phyloP scores from a whole-genome alignment of 768 basidiomycete genomes.

The Termitomyces sp. region DNA sequence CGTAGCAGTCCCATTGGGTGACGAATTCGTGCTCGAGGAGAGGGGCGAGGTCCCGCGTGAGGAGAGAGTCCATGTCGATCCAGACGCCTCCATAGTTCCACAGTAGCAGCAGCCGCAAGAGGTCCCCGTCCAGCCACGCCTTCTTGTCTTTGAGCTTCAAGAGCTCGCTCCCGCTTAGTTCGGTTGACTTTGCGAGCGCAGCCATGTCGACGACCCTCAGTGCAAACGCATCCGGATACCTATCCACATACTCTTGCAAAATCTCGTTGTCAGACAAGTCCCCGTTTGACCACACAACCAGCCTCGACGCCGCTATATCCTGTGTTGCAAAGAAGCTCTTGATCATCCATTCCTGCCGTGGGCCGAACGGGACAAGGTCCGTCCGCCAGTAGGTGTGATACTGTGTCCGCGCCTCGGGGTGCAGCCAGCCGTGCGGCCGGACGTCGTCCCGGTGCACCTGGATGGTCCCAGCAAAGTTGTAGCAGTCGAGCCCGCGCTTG shows the following conservation, averaged over 20 bases:
- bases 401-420: conserved; percentile 45
- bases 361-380: conserved; percentile 77
- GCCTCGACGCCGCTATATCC: conserved; percentile 49
- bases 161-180: conserved; percentile 59
- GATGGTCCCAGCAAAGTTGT: conserved; percentile 86
- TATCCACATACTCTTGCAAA: conserved; percentile 50
- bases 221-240: conserved; percentile 68
- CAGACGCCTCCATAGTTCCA: conserved; percentile 93
- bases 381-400: conserved; percentile 95
- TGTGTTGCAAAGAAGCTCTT: conserved; percentile 95
- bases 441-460: conserved; percentile 22
- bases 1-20: conserved; percentile 98
- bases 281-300: conserved; percentile 93
- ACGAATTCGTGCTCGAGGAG: conserved; percentile 94
- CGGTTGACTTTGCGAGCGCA: conserved; percentile 67
- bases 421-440: conserved; percentile 15
- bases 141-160: conserved; percentile 61
- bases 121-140: conserved; percentile 95
- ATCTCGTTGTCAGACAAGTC: conserved; percentile 53
- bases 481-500: conserved; percentile 83
- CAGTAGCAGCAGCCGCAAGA: conserved; percentile 80
- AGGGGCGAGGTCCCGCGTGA: conserved; percentile 83
- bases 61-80: conserved; percentile 96
- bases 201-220: conserved; percentile 65
- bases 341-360: conserved; percentile 86